These are phyloP conservation scores for Nowakowskiella sp. DNA, from an alignment of 192 early-diverging fungal species.

Conservation along the genomic window DNA sequence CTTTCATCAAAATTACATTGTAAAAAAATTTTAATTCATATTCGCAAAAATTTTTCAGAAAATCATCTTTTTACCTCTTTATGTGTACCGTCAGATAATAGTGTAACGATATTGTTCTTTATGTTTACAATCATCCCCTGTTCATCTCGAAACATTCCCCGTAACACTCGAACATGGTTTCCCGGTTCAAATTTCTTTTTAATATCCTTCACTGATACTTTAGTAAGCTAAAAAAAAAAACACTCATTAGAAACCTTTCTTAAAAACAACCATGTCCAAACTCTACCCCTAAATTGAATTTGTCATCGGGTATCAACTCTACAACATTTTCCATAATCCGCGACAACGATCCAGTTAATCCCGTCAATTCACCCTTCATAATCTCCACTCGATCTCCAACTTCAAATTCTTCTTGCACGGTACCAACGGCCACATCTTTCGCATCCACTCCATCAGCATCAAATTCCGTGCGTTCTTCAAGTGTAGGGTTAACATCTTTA, in stretches of 20 bases:
- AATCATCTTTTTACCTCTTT: conserved; percentile 41
- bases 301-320: conserved; percentile 54
- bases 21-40: neutral
- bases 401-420: conserved; percentile 30
- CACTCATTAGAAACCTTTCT: conserved; percentile 6
- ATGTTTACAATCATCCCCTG: conserved; percentile 85
- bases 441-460: conserved; percentile 64
- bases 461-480: conserved; percentile 89
- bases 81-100: conserved; percentile 64
- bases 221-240: too few species aligned
- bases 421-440: conserved; percentile 23
- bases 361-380: conserved; percentile 71
- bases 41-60: conserved; percentile 4
- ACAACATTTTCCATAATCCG: conserved; percentile 66
- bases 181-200: conserved; percentile 85
- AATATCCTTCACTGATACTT: conserved; percentile 48
- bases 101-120: conserved; percentile 69
- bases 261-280: conserved; percentile 15
- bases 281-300: conserved; percentile 44
- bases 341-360: conserved; percentile 66
- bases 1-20: too few species aligned
- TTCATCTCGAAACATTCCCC: conserved; percentile 74
- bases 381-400: conserved; percentile 84
- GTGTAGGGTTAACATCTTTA: conserved; percentile 71
- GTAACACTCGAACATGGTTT: conserved; percentile 89